Evolutionary conservation across 331 rosid genomes (phyloP), one percentile per base, ranked within the genome.

Genomic region (Quercus phellos): DNA sequence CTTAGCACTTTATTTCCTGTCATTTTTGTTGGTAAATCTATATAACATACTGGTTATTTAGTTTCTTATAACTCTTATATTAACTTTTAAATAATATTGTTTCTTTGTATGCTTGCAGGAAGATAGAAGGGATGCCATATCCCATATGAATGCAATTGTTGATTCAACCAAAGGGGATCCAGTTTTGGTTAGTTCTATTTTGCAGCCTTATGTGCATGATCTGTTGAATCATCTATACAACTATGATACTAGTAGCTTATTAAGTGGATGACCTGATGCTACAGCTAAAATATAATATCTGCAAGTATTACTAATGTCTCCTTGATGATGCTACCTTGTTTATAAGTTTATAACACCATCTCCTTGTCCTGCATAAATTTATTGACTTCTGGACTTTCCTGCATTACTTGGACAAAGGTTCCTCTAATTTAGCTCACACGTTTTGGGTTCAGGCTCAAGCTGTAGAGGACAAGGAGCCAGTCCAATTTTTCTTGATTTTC

Each of bases 381-480:
- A 73, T 60, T 32, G 21, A 63, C 50, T 76, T 46, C 51, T 75
- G 66, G 51, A 60, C 55, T 55, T 70, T 54, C 68, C 66, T 63
- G 30, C 38, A 61, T 68, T 74, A 27, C 63, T 42, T 12, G 38
- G 26, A 70, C 59, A 58, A 74, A 59, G 10, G 13, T 64, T 69
- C 79, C 55, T 80, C 72, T 75, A 55, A 80, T 78, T 78, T 78
- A 22, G 22, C 38, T 79, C 77, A 22, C 42, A 12, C 60, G 17
- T 77, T 68, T 78, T 76, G 70, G 78, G 53, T 83, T 75, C 88
- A 94, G 97, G 97, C 92, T 51, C 93, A 87, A 84, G 85, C 90
- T 75, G 74, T 85, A 16, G 91, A 92, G 87, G 89, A 88, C 60
- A 88, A 86, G 80, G 99, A 94, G 88, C 94, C 97, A 84, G 82